Conservation (phyloP, 305 asterid species). For the Fraxinus paxiana region DNA sequence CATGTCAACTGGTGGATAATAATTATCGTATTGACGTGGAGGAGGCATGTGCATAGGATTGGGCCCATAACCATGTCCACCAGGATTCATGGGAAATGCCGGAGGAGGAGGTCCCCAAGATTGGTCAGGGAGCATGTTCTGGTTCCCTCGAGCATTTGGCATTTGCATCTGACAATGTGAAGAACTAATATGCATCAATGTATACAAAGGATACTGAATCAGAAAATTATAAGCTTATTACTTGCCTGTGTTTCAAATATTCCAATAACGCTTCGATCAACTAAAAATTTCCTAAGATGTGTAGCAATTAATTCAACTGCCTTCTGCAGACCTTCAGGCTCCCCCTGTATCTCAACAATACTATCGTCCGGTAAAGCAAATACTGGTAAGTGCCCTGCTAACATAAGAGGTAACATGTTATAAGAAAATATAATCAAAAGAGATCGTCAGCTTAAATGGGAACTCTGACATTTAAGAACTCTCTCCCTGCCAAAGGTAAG, state of each 20-base stretch:
- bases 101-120: conserved; percentile 63
- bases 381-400: conserved; percentile 67
- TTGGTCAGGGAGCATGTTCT: conserved; percentile 51
- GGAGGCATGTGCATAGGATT: conserved; percentile 49
- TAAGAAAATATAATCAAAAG: neutral
- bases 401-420: conserved; percentile 2
- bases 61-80: conserved; percentile 50
- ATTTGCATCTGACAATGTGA: conserved; percentile 51
- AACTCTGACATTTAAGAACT: neutral
- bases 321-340: conserved; percentile 60
- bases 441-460: neutral
- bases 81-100: conserved; percentile 46
- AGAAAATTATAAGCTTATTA: neutral
- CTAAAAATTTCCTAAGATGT: conserved; percentile 78
- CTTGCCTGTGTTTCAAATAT: conserved; percentile 70
- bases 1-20: conserved; percentile 54
- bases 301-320: conserved; percentile 75
- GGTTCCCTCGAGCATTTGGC: conserved; percentile 55
- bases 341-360: conserved; percentile 87
- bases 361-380: conserved; percentile 78
- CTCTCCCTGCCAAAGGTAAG: neutral
- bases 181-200: conserved; percentile 10
- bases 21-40: conserved; percentile 56
- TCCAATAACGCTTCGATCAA: conserved; percentile 75
- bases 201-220: neutral